Conservation (phyloP, 345 rosid genomes). For the Cardamine occulta region DNA sequence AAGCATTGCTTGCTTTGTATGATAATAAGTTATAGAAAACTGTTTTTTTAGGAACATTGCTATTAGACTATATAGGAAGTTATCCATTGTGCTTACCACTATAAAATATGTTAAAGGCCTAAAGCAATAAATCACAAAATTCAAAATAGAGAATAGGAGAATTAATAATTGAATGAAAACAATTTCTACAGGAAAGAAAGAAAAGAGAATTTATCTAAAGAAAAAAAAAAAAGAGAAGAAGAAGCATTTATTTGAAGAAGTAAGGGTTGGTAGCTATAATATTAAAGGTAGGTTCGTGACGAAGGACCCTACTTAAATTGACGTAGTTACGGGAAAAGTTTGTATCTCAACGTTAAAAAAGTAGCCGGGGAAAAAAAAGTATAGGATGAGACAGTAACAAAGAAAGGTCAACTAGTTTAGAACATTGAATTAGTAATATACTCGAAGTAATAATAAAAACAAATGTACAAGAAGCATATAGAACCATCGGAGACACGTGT, state of each 20-base stretch:
- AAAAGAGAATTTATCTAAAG: neutral
- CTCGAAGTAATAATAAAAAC: neutral
- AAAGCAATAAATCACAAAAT: neutral
- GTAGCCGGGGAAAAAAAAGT: neutral
- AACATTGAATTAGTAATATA: conserved; percentile 11
- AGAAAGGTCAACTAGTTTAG: conserved; percentile 5
- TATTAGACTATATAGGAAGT: neutral
- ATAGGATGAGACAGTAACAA: conserved; percentile 7
- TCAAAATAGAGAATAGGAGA: conserved; percentile 11
- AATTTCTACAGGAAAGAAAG: neutral
- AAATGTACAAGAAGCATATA: neutral
- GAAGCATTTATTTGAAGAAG: conserved; percentile 15
- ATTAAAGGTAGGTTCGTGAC: conserved; percentile 15
- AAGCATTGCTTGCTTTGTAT: neutral
- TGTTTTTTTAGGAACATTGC: neutral
- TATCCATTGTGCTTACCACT: neutral
- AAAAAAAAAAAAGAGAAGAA: neutral
- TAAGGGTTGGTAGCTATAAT: conserved; percentile 17
- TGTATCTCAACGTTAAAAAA: conserved; percentile 6
- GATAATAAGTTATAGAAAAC: neutral
- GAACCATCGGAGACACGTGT: neutral
- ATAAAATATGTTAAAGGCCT: neutral
- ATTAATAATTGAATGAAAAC: conserved; percentile 18
- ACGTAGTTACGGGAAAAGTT: neutral
- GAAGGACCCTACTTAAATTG: conserved; percentile 23